A percentile compares a stretch with the other conserved stretches of the same genome.
Evolutionary conservation across 805 yeast genomes (phyloP).

Genomic region (Saccharomyces mikatae): DNA sequence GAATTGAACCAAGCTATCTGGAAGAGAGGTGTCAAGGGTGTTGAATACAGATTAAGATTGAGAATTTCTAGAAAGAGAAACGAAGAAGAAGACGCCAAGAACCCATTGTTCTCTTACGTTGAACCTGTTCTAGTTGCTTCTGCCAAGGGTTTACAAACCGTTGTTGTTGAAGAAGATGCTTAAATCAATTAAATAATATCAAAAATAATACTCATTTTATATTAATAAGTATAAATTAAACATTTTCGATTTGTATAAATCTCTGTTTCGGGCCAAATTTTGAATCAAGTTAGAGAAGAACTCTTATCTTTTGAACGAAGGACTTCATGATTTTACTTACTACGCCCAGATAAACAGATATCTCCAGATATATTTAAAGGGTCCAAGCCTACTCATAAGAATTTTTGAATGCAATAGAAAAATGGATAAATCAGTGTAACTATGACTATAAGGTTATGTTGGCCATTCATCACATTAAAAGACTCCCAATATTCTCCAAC

Average conservation of each 20-base stretch:
- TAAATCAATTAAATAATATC: slow-evolving; percentile 26
- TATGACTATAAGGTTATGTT: slow-evolving; percentile 51
- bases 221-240: background rate
- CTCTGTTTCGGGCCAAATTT: background rate
- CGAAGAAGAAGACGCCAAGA: slow-evolving; percentile 99
- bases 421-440: slow-evolving; percentile 18
- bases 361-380: background rate
- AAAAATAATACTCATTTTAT: slow-evolving; percentile 4
- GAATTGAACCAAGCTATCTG: slow-evolving; percentile 96
- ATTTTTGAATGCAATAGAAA: background rate
- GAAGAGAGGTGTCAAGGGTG: slow-evolving; percentile 99
- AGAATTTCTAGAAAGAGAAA: slow-evolving; percentile 99
- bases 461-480: slow-evolving; percentile 58
- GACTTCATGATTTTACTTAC: background rate
- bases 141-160: slow-evolving; percentile 96
- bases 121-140: slow-evolving; percentile 94
- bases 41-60: slow-evolving; percentile 94
- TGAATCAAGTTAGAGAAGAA: too few relatives aligned
- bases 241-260: slow-evolving; percentile 4
- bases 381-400: background rate
- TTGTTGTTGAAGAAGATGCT: slow-evolving; percentile 81
- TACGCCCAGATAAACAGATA: background rate
- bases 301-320: too few relatives aligned
- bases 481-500: slow-evolving; percentile 23
- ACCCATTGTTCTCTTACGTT: slow-evolving; percentile 94